Evolutionary conservation across 768 basidiomycete species (phyloP).

Genomic region (Mycena metata): DNA sequence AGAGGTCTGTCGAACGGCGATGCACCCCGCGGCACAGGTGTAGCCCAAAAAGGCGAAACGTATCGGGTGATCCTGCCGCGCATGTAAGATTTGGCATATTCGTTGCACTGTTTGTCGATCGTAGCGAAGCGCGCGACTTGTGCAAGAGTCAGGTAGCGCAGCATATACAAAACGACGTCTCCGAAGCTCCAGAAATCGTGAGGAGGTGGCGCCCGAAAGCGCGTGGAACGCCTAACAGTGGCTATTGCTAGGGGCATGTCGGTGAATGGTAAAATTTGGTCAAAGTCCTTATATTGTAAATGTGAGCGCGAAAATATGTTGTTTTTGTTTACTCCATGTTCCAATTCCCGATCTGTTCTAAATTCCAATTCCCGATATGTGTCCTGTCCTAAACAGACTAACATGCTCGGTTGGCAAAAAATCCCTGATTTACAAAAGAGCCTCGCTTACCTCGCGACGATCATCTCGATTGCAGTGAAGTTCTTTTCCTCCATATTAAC

Average conservation of each 20-base stretch:
- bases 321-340: too few relatives aligned
- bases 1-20: too few relatives aligned
- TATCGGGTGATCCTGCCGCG: constrained; percentile 2
- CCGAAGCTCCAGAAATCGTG: not conserved
- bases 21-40: too few relatives aligned
- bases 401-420: not conserved
- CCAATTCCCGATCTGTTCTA: too few relatives aligned
- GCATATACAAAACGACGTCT: not conserved
- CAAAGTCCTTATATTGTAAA: too few relatives aligned
- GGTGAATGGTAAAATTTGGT: too few relatives aligned
- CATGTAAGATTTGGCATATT: not conserved
- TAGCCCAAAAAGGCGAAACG: not conserved
- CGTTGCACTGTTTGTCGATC: not conserved
- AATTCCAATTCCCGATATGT: not conserved
- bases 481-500: not conserved
- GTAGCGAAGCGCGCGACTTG: not conserved
- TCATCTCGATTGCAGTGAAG: not conserved
- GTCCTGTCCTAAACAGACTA: not conserved
- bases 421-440: not conserved
- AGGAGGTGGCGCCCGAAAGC: not conserved
- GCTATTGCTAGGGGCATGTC: too few relatives aligned
- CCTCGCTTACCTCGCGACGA: not conserved
- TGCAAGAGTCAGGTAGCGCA: not conserved
- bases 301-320: too few relatives aligned
- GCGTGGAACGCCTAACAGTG: too few relatives aligned